phyloP scores from a whole-genome alignment of 164 flowering plant genomes.

The Amborella trichopoda region DNA sequence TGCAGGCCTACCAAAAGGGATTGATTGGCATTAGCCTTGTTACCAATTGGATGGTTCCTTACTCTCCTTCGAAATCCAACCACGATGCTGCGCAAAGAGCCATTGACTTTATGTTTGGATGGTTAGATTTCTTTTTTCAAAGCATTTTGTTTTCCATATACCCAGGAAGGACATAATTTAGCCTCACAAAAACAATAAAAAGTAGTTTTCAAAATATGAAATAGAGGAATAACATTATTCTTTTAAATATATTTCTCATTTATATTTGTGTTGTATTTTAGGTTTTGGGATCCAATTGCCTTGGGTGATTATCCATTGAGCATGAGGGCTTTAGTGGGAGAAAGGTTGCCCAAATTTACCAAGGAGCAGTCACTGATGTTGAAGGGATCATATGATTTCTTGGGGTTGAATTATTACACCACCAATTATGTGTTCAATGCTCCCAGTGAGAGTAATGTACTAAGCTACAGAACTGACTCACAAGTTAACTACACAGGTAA shows the following conservation, averaged over 20 bases:
- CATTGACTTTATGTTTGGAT: conserved; percentile 66
- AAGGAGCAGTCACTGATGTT: conserved; percentile 26
- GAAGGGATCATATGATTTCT: conserved; percentile 47
- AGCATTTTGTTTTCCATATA: too few species aligned
- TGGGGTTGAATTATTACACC: conserved; percentile 86
- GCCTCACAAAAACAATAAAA: too few species aligned
- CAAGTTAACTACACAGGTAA: conserved; percentile 13
- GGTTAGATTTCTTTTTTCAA: conserved; percentile 33
- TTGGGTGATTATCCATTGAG: conserved; percentile 65
- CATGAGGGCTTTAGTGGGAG: conserved; percentile 50
- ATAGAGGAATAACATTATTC: too few species aligned
- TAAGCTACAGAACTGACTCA: conserved; percentile 18
- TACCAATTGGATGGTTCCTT: conserved; percentile 78
- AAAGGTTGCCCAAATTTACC: conserved; percentile 51
- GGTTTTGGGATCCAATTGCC: conserved; percentile 87
- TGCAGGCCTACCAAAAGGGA: conserved; percentile 57
- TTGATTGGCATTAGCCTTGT: conserved; percentile 66
- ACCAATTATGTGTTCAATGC: conserved; percentile 63
- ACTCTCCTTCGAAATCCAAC: conserved; percentile 49
- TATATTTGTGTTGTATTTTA: too few species aligned
- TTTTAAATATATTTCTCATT: too few species aligned
- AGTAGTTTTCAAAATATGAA: too few species aligned
- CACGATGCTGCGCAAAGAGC: conserved; percentile 74
- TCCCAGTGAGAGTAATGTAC: conserved; percentile 31
- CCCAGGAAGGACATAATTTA: too few species aligned